A percentile compares a stretch with the other conserved stretches of the same genome.
Conservation (phyloP, 2,329 filamentous ascomycete genomes). For the Aspergillus puulaauensis region DNA sequence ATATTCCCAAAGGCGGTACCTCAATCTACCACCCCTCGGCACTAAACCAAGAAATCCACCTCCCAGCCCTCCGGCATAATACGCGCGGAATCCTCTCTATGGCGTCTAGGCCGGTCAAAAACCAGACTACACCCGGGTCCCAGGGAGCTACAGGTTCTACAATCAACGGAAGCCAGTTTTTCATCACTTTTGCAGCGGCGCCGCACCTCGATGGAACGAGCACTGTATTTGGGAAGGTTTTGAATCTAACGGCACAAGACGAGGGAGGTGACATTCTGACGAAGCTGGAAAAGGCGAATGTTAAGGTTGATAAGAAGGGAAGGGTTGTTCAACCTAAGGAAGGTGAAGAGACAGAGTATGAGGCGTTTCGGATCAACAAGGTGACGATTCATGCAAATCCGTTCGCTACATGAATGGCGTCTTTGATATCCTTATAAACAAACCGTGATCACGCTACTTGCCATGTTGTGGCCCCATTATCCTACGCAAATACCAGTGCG, state of each 20-base stretch:
- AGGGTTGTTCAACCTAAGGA: slow-evolving; percentile 50
- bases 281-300: slow-evolving; percentile 59
- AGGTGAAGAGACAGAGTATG: slow-evolving; percentile 40
- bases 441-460: not conserved
- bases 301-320: slow-evolving; percentile 63
- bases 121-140: slow-evolving; percentile 47
- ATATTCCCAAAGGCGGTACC: slow-evolving; percentile 55
- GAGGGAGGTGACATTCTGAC: slow-evolving; percentile 46
- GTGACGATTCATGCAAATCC: slow-evolving; percentile 66
- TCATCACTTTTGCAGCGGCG: slow-evolving; percentile 61
- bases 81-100: slow-evolving; percentile 59
- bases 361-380: slow-evolving; percentile 54
- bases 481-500: not conserved
- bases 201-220: slow-evolving; percentile 67
- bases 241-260: slow-evolving; percentile 46
- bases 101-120: slow-evolving; percentile 54
- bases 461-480: not conserved
- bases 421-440: not conserved
- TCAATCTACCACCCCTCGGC: slow-evolving; percentile 54
- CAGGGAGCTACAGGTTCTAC: slow-evolving; percentile 38
- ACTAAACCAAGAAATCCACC: slow-evolving; percentile 63
- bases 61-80: slow-evolving; percentile 58
- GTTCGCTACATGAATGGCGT: slow-evolving; percentile 51
- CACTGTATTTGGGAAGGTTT: slow-evolving; percentile 63
- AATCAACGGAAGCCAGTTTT: slow-evolving; percentile 63